Evolutionary conservation across 2,329 filamentous ascomycete genomes (phyloP), one percentile per base, ranked within the genome.

Genomic region (Fusarium sp.): DNA sequence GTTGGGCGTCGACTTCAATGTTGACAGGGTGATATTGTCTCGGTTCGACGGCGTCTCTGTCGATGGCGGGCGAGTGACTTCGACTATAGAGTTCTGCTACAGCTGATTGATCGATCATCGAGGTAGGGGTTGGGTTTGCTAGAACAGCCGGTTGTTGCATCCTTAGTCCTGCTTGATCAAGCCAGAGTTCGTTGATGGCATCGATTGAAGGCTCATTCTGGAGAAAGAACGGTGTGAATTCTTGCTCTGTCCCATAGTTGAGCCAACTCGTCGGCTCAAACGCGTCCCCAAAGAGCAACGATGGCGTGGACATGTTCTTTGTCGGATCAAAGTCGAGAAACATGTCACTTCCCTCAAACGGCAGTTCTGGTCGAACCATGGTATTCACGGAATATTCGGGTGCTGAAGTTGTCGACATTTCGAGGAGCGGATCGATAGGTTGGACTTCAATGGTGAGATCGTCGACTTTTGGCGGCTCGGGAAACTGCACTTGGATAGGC

Each of bases 31-130:
- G 33, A 9, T 60, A 60, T 16, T 62, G 55, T 11, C 60, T 31
- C 0, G 60, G 60, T 14, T 62, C 55, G 2, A 60, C 60, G 0
- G 42, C 60, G 18, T 62, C 60, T 18, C 14, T 49, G 14, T 62
- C 60, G 3, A 62, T 42, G 2, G 55, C 31, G 0, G 60, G 55
- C 2, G 60, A 51, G 55, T 62, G 60, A 0, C 60, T 62, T 1
- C 60, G 55, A 11, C 60, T 62, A 2, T 62, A 62, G 0, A 62
- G 42, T n/a, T 60, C 55, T 4, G 60, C 55, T 2, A 62, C 42
- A 0, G 40, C 55, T 6, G 55, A 50, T 8, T 62, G 55, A 20
- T 60, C 56, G 2, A 34, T 40, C 25, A 40, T 9, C 0, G 60
- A 62, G 8, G 16, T 33, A 13, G 42, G 60, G 4, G 55, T 59